Percentiles rank a stretch among this genome's conserved stretches.
phyloP scores from a whole-genome alignment of 2,329 filamentous ascomycete genomes.

The Boeremia lycopersici region DNA sequence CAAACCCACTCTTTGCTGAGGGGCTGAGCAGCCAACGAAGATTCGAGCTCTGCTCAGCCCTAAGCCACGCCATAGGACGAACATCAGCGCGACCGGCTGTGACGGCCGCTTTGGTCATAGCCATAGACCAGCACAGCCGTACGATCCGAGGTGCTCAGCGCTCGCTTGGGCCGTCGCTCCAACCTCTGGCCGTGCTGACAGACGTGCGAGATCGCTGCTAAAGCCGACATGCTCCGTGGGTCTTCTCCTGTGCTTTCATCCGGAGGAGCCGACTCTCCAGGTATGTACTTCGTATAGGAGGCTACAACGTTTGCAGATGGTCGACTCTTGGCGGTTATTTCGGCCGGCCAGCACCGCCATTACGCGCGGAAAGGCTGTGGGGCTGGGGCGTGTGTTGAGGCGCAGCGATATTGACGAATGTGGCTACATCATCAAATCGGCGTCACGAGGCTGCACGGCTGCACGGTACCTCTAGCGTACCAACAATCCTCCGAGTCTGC shows the following conservation, averaged over 20 bases:
- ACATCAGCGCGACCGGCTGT: conserved; percentile 22
- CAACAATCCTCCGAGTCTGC: conserved; percentile 1
- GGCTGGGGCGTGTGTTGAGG: conserved; percentile 19
- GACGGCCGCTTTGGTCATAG: conserved; percentile 24
- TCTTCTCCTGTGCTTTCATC: too few relatives aligned
- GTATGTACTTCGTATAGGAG: too few relatives aligned
- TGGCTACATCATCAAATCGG: conserved; percentile 23
- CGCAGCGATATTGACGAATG: conserved; percentile 23
- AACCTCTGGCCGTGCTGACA: not conserved
- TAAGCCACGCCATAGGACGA: conserved; percentile 25
- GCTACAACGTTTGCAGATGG: not conserved
- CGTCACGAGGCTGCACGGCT: conserved; percentile 6
- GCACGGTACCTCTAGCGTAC: conserved; percentile 4
- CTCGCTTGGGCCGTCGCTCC: not conserved
- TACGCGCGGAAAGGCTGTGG: conserved; percentile 2
- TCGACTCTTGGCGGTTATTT: not conserved
- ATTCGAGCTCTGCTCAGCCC: conserved; percentile 40
- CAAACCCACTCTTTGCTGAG: conserved; percentile 19
- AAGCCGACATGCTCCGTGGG: not conserved
- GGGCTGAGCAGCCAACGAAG: conserved; percentile 39
- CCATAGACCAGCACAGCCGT: conserved; percentile 13
- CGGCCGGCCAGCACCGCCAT: conserved; percentile 6
- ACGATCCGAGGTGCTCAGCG: conserved; percentile 11
- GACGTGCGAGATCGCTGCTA: not conserved
- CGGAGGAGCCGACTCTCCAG: not conserved